Percentiles rank a stretch among this genome's conserved stretches.
These are phyloP conservation scores for Tetraselmis striata DNA, from an alignment of 139 green algal species.

Conservation along the genomic window DNA sequence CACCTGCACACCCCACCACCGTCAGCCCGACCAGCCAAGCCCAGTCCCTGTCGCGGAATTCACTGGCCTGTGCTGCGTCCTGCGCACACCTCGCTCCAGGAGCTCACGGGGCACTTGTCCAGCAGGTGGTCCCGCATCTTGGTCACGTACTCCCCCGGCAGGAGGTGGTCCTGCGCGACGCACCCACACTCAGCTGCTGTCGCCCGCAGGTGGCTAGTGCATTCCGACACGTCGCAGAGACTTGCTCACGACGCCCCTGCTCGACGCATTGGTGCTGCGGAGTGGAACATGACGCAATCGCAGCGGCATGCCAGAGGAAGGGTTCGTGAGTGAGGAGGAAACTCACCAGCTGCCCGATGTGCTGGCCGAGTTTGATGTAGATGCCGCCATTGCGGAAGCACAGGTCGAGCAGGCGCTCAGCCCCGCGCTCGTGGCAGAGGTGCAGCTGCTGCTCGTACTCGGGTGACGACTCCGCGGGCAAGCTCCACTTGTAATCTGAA, in stretches of 20 bases:
- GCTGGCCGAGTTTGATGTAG: conserved; percentile 84
- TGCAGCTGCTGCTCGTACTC: conserved; percentile 19
- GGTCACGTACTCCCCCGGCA: conserved; percentile 79
- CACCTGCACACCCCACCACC: no score
- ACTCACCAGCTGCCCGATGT: conserved; percentile 79
- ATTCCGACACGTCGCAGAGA: no score
- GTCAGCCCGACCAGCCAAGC: no score
- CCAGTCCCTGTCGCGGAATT: no score
- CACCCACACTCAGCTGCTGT: no score
- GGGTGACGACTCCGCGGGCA: conserved; percentile 32
- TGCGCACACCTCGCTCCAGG: conserved; percentile 37
- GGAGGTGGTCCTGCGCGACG: conserved; percentile 72
- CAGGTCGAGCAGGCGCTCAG: conserved; percentile 49
- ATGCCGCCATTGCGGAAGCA: conserved; percentile 82
- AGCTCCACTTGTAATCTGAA: conserved; percentile 53
- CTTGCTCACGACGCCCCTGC: no score
- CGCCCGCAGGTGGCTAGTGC: no score
- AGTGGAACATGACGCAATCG: no score
- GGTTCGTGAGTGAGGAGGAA: no score
- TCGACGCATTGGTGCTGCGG: no score
- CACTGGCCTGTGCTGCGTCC: no score
- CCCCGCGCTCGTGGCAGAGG: conserved; percentile 50
- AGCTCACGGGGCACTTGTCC: conserved; percentile 69
- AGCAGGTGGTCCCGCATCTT: conserved; percentile 77
- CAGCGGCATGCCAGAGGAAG: no score